Evolutionary conservation across 768 basidiomycete genomes (phyloP).

Genomic region (Kwoniella shandongensis): DNA sequence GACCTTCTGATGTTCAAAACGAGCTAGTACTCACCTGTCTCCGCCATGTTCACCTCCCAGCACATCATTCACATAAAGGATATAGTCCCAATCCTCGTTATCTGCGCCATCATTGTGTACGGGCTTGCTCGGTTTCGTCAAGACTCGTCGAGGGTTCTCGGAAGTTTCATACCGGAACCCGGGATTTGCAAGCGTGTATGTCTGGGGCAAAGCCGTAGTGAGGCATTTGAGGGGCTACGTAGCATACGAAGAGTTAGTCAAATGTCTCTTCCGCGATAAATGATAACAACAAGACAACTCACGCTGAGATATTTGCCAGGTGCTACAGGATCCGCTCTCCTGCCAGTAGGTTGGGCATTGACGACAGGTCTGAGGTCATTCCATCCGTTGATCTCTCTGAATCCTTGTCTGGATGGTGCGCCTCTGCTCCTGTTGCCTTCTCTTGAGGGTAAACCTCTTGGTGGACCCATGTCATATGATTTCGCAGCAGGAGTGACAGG

Average conservation of each 20-base stretch:
- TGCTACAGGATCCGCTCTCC: conserved; percentile 70
- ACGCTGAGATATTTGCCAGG: conserved; percentile 76
- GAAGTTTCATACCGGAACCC: conserved; percentile 90
- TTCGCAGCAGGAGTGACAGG: conserved; percentile 34
- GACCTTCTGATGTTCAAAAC: neutral
- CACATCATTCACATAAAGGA: conserved; percentile 98
- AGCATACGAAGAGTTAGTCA: no score
- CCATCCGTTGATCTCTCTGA: conserved; percentile 72
- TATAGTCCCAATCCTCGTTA: conserved; percentile 99
- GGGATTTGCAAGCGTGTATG: conserved; percentile 92
- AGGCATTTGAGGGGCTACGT: conserved; percentile 66
- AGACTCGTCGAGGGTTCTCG: conserved; percentile 90
- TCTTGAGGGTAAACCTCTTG: conserved; percentile 19
- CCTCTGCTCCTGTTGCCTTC: conserved; percentile 35
- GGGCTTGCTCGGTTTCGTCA: conserved; percentile 97
- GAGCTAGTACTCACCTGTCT: conserved; percentile 69
- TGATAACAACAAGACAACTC: conserved; percentile 50
- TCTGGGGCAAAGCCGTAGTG: conserved; percentile 83
- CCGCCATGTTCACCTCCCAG: conserved; percentile 83
- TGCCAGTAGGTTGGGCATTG: conserved; percentile 63
- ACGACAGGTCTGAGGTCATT: conserved; percentile 76
- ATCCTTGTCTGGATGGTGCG: conserved; percentile 58
- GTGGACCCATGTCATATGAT: conserved; percentile 35
- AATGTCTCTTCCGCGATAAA: neutral
- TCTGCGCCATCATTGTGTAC: conserved; percentile 95